Percentiles rank a stretch among this genome's conserved stretches.
phyloP scores from a whole-genome alignment of 306 rosid genomes.

The Quercus suber region DNA sequence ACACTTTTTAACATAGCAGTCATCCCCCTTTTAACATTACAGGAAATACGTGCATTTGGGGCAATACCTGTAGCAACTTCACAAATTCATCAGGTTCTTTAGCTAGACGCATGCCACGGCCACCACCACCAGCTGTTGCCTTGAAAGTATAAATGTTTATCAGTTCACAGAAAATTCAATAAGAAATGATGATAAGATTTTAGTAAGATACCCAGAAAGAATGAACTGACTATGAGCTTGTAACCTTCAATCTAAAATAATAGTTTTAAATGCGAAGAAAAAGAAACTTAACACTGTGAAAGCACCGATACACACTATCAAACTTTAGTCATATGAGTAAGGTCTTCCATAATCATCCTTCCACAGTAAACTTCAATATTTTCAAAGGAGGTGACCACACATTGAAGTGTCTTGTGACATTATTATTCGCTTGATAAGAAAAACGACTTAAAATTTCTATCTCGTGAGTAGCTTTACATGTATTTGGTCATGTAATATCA shows the following conservation, averaged over 20 bases:
- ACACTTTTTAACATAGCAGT: background rate
- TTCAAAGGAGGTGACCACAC: background rate
- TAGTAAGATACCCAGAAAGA: too few species aligned
- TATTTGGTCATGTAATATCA: background rate
- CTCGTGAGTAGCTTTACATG: background rate
- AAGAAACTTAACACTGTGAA: too few species aligned
- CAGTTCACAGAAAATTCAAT: slow-evolving; percentile 29
- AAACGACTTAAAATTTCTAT: background rate
- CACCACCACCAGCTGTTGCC: slow-evolving; percentile 99
- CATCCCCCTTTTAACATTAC: background rate
- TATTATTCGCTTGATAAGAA: background rate
- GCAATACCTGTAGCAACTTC: slow-evolving; percentile 85
- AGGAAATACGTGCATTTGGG: slow-evolving; percentile 8
- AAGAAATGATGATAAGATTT: background rate
- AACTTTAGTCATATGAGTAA: too few species aligned
- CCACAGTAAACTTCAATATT: background rate
- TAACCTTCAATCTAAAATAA: too few species aligned
- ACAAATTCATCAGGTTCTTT: slow-evolving; percentile 76
- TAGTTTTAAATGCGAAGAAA: too few species aligned
- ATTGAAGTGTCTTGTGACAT: background rate
- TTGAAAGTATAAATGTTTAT: slow-evolving; percentile 36
- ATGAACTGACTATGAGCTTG: too few species aligned
- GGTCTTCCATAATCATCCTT: too few species aligned
- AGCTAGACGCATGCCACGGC: slow-evolving; percentile 63
- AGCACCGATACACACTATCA: too few species aligned